Base-by-base conservation (phyloP, 345 rosid genomes). In the Salix purpurea region DNA sequence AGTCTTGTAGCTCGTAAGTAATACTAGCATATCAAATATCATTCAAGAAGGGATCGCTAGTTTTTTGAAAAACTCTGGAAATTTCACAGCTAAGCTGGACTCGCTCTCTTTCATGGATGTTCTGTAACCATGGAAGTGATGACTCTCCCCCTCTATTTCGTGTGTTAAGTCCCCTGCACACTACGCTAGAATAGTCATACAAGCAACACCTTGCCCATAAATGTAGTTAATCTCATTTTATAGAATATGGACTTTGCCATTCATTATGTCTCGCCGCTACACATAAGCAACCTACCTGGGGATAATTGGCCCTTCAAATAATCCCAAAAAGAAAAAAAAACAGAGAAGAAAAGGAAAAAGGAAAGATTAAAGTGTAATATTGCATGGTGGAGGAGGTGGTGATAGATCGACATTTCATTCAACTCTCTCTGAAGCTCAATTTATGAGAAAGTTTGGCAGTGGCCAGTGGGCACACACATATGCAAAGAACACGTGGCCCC, bases 201-300 rank as follows among this genome's bases (percentile, higher is more conserved):
- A 84, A 84, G 85, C 83, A 76, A 74, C 18, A 16, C 1, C 73
- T 77, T 78, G 28, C 11, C 62, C 40, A 61, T 11, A 32, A 34
- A 18, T 10, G 15, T 7, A 30, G 69, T 80, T 77, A 30, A 13
- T 65, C 40, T 40, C 71, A n/a, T 30, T 68, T 68, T n/a, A 4
- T 40, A 68, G 54, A 30, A 32, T 28, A 28, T 65, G 67, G 67
- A 65, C 30, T 65, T 65, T 30, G 36, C 5, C 21, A 65, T 65
- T 30, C 4, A 65, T 65, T 15, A 32, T 65, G 39, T 30, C n/a
- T 65, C 1, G 2, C 18, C 36, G 5, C n/a, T 6, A 16, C 21
- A 56, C 39, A 30, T 65, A 39, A 65, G 8, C 67, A 6, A 58
- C 23, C 64, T 10, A 23, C 64, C 64, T 58, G 64, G 24, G 14